A percentile compares a stretch with the other conserved stretches of the same genome.
Conservation (phyloP, 495 filamentous ascomycete species). For the Niebla homalea region DNA sequence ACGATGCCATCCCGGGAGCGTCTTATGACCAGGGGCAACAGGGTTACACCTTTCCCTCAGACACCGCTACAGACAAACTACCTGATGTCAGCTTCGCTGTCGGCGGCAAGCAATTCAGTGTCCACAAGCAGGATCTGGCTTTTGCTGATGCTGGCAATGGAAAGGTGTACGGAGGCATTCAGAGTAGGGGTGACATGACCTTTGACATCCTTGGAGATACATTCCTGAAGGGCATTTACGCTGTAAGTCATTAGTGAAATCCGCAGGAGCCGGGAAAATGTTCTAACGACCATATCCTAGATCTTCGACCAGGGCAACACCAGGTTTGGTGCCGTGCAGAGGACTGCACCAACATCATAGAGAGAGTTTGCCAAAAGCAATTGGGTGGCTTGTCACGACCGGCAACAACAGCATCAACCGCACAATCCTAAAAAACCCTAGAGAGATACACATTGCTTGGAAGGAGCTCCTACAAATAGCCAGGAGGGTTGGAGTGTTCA, state of each 20-base stretch:
- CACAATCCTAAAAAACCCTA: too few species aligned
- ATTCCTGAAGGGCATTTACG: constrained; percentile 65
- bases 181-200: constrained; percentile 49
- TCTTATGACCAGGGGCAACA: constrained; percentile 49
- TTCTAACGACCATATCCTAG: constrained; percentile 22
- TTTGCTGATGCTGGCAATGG: constrained; percentile 48
- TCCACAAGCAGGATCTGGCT: constrained; percentile 60
- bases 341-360: not conserved
- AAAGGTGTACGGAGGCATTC: constrained; percentile 61
- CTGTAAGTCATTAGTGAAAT: constrained; percentile 34
- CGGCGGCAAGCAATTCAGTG: constrained; percentile 47
- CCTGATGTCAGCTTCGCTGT: constrained; percentile 57
- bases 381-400: too few species aligned
- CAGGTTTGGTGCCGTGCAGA: constrained; percentile 50
- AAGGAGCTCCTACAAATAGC: too few species aligned
- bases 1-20: constrained; percentile 55
- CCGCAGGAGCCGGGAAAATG: not conserved
- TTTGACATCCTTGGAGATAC: constrained; percentile 67
- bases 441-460: too few species aligned
- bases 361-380: too few species aligned
- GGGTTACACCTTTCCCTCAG: constrained; percentile 53
- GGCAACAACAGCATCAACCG: too few species aligned
- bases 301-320: constrained; percentile 65
- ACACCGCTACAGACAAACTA: constrained; percentile 41
- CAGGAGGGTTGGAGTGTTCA: too few species aligned